Conservation (phyloP, 2,329 filamentous ascomycete genomes). For the Zelopaecilomyces penicillatus region DNA sequence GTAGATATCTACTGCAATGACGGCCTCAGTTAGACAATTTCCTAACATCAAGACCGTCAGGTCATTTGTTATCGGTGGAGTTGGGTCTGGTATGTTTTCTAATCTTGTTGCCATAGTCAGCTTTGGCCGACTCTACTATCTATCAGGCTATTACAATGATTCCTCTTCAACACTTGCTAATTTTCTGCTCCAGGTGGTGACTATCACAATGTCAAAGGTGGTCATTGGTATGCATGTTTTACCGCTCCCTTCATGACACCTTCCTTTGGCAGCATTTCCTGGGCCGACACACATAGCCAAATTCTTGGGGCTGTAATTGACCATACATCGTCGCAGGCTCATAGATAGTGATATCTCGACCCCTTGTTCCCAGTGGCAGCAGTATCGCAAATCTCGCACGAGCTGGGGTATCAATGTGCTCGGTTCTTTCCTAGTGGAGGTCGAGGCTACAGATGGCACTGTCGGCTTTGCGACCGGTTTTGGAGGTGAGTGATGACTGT, state of each 20-base stretch:
- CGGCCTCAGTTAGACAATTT: slow-evolving; percentile 45
- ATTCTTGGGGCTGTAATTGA: neutral
- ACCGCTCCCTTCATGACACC: neutral
- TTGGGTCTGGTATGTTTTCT: slow-evolving; percentile 21
- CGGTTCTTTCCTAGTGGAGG: slow-evolving; percentile 83
- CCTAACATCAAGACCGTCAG: slow-evolving; percentile 68
- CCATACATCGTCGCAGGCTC: slow-evolving; percentile 51
- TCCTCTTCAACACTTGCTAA: neutral
- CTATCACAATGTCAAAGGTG: slow-evolving; percentile 84
- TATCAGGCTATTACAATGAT: too few species aligned
- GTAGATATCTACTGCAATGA: slow-evolving; percentile 25
- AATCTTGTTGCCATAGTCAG: too few species aligned
- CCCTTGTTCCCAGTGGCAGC: slow-evolving; percentile 81
- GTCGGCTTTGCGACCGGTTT: slow-evolving; percentile 92
- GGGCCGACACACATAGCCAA: neutral
- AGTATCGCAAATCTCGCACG: slow-evolving; percentile 79
- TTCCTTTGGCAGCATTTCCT: neutral
- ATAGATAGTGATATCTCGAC: slow-evolving; percentile 89
- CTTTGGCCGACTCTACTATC: too few species aligned
- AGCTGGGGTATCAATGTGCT: slow-evolving; percentile 95
- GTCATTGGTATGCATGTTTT: slow-evolving; percentile 47
- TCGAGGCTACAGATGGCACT: slow-evolving; percentile 84
- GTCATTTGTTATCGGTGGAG: slow-evolving; percentile 32
- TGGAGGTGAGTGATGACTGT: slow-evolving; percentile 46
- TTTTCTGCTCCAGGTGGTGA: slow-evolving; percentile 51